Percentiles rank a stretch among this genome's conserved stretches.
phyloP scores from a whole-genome alignment of 495 filamentous ascomycete genomes.

The Penicillium canescens region DNA sequence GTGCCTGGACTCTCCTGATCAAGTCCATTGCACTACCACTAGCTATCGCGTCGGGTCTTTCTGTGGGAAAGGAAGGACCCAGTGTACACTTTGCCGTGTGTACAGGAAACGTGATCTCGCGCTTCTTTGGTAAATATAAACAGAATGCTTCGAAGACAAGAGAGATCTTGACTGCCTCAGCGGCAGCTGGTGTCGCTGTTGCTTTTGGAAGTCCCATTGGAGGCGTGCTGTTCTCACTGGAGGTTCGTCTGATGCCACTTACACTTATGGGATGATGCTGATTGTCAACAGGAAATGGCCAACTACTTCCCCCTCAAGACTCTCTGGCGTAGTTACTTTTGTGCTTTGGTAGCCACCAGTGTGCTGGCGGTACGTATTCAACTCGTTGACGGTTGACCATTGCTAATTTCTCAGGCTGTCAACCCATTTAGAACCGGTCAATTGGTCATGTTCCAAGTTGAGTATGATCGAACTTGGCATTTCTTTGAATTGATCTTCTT shows the following conservation, averaged over 20 bases:
- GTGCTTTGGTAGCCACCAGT: constrained; percentile 92
- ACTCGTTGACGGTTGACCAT: neutral
- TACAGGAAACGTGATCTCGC: constrained; percentile 94
- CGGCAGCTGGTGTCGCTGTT: constrained; percentile 92
- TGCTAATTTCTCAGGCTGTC: constrained; percentile 61
- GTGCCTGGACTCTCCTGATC: constrained; percentile 88
- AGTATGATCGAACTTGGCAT: constrained; percentile 95
- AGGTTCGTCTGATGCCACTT: constrained; percentile 46
- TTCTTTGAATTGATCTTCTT: constrained; percentile 97
- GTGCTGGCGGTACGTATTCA: constrained; percentile 67
- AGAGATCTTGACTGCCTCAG: constrained; percentile 92
- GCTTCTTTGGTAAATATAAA: constrained; percentile 90
- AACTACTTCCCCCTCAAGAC: constrained; percentile 97
- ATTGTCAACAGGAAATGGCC: constrained; percentile 75
- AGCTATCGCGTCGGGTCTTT: constrained; percentile 91
- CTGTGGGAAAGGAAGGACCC: constrained; percentile 95
- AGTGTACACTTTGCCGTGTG: constrained; percentile 99
- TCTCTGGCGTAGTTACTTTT: constrained; percentile 98
- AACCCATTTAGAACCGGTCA: constrained; percentile 98
- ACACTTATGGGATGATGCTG: constrained; percentile 8
- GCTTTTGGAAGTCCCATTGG: constrained; percentile 98
- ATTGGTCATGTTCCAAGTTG: constrained; percentile 98
- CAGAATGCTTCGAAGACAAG: constrained; percentile 92
- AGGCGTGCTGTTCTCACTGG: constrained; percentile 92
- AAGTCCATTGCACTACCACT: constrained; percentile 91